Percentiles rank a stretch among this genome's conserved stretches.
phyloP scores from a whole-genome alignment of 2,329 filamentous ascomycete species.

The Neopestalotiopsis sp. region DNA sequence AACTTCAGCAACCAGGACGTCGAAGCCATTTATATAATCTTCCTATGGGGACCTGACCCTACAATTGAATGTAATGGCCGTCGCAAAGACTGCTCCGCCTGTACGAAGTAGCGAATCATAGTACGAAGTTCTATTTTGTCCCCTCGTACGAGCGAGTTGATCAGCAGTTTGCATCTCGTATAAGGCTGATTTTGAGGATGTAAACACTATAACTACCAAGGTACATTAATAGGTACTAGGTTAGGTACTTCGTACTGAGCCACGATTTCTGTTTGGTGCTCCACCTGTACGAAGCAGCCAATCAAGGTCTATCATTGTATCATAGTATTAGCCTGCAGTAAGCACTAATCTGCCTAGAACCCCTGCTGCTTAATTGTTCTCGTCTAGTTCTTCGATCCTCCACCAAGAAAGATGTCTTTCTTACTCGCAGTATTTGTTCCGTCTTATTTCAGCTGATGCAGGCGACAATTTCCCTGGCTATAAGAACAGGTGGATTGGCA shows the following conservation, averaged over 20 bases:
- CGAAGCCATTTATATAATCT: neutral
- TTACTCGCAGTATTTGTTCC: neutral
- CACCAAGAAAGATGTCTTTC: neutral
- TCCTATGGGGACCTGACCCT: neutral
- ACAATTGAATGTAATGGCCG: neutral
- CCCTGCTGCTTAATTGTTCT: neutral
- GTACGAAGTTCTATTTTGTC: neutral
- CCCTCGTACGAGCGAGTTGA: neutral
- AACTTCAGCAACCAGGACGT: neutral
- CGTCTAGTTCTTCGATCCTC: neutral
- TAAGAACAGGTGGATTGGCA: neutral
- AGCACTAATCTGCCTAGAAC: neutral
- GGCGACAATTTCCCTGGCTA: neutral
- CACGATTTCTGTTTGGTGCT: conserved; percentile 1
- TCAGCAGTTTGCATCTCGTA: neutral
- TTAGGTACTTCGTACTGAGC: neutral
- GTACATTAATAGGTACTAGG: too few relatives aligned
- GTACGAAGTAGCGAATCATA: neutral
- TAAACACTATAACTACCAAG: too few relatives aligned
- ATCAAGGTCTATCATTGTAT: conserved; percentile 18
- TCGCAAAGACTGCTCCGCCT: neutral
- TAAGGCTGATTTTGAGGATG: neutral
- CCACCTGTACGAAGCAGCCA: conserved; percentile 32
- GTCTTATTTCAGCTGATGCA: neutral
- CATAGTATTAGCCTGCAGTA: neutral